Conservation (phyloP, 140 eudicot genomes). For the Bidens hawaiensis region DNA sequence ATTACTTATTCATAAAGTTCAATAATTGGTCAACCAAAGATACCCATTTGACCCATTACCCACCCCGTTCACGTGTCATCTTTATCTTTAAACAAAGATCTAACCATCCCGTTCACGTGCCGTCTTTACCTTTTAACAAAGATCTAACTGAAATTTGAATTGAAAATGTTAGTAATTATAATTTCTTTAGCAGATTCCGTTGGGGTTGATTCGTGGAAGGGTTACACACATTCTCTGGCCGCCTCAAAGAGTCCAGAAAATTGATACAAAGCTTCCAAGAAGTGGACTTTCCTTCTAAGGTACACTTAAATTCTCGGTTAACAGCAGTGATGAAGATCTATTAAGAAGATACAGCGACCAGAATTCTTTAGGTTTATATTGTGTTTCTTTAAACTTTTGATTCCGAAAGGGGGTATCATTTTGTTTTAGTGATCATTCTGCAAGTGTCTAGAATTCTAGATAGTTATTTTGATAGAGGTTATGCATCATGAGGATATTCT, state of each 20-base stretch:
- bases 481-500: too few relatives aligned
- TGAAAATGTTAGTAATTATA: background rate
- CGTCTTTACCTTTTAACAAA: background rate
- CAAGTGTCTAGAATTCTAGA: background rate
- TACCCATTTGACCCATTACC: too few relatives aligned
- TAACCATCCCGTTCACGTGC: background rate
- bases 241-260: slow-evolving; percentile 72
- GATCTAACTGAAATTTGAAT: background rate
- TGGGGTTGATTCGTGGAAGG: slow-evolving; percentile 83
- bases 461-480: background rate
- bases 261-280: slow-evolving; percentile 42
- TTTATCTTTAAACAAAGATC: too few relatives aligned
- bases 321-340: slow-evolving; percentile 2
- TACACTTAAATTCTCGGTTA: too few relatives aligned
- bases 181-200: slow-evolving; percentile 59
- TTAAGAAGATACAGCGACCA: slow-evolving; percentile 2
- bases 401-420: background rate
- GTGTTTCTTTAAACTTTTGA: background rate
- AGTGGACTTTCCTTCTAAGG: slow-evolving; percentile 37
- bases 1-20: background rate
- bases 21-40: too few relatives aligned
- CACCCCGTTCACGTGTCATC: too few relatives aligned
- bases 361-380: background rate
- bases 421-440: background rate
- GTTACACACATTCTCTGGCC: slow-evolving; percentile 87